phyloP scores from a whole-genome alignment of 2,329 filamentous ascomycete genomes.

The Phaeosphaeria sp. region DNA sequence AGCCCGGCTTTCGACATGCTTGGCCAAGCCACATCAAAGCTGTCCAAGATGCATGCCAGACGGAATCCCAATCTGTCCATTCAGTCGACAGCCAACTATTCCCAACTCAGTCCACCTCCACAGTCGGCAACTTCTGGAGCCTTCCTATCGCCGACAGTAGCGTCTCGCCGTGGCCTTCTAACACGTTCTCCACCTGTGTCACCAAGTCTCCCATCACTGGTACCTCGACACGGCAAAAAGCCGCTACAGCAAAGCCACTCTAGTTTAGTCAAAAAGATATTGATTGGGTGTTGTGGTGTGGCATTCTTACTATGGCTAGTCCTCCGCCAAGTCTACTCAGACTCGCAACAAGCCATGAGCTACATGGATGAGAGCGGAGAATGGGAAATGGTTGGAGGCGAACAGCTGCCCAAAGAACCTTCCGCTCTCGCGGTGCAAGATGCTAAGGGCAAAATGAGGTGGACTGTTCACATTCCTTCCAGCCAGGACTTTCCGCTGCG shows the following conservation, averaged over 20 bases:
- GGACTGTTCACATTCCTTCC: constrained; percentile 82
- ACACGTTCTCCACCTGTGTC: constrained; percentile 74
- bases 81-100: constrained; percentile 48
- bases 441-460: constrained; percentile 68
- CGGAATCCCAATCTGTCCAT: constrained; percentile 57
- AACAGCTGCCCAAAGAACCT: constrained; percentile 72
- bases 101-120: constrained; percentile 38
- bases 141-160: constrained; percentile 45
- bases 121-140: constrained; percentile 44
- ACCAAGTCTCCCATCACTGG: constrained; percentile 71
- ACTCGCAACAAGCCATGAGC: constrained; percentile 18
- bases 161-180: constrained; percentile 62
- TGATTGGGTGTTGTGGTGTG: constrained; percentile 60
- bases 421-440: constrained; percentile 76
- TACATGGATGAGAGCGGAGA: constrained; percentile 48
- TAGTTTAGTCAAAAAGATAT: constrained; percentile 63
- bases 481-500: constrained; percentile 71
- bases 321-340: constrained; percentile 41
- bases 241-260: constrained; percentile 60
- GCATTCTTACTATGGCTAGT: constrained; percentile 61
- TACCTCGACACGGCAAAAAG: constrained; percentile 70
- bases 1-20: constrained; percentile 36
- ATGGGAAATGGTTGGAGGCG: constrained; percentile 72
- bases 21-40: constrained; percentile 43
- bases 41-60: constrained; percentile 54